phyloP scores from a whole-genome alignment of 1,284 basidiomycete species.

The Austroboletus rostrupii region DNA sequence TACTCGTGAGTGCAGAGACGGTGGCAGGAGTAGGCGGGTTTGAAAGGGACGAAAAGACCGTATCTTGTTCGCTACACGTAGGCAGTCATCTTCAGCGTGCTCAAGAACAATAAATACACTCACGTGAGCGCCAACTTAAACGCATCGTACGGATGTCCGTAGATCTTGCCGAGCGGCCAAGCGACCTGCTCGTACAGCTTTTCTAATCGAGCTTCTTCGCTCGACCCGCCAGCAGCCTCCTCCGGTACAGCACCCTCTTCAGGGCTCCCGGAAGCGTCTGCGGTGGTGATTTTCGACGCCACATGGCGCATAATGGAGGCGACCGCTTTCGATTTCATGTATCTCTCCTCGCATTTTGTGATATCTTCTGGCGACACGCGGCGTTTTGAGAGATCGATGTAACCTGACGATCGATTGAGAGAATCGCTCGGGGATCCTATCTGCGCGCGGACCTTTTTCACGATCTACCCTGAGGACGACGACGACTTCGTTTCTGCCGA shows the following conservation, averaged over 20 bases:
- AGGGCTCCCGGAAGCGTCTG: slow-evolving; percentile 30
- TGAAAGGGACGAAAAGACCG: slow-evolving; percentile 75
- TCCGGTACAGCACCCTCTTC: slow-evolving; percentile 18
- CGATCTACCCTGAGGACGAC: slow-evolving; percentile 98
- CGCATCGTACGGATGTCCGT: slow-evolving; percentile 95
- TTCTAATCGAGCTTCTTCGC: slow-evolving; percentile 76
- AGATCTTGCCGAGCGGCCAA: slow-evolving; percentile 92
- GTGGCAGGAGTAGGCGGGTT: slow-evolving; percentile 61
- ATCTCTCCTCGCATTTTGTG: slow-evolving; percentile 96
- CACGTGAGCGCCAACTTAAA: slow-evolving; percentile 95
- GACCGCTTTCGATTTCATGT: slow-evolving; percentile 96
- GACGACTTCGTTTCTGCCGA: slow-evolving; percentile 97
- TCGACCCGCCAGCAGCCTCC: slow-evolving; percentile 41
- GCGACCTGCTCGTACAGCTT: slow-evolving; percentile 86
- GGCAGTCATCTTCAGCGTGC: slow-evolving; percentile 2
- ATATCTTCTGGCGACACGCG: slow-evolving; percentile 99
- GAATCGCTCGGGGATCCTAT: neutral
- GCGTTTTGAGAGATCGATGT: slow-evolving; percentile 98
- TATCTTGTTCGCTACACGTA: slow-evolving; percentile 74
- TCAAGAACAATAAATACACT: slow-evolving; percentile 31
- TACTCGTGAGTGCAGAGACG: slow-evolving; percentile 69
- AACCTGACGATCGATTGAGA: slow-evolving; percentile 53
- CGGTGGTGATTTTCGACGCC: slow-evolving; percentile 75
- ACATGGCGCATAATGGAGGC: slow-evolving; percentile 94
- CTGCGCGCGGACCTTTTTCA: slow-evolving; percentile 76